These are phyloP conservation scores for Lentinula raphanica DNA, from an alignment of 768 basidiomycete species.

Conservation along the genomic window DNA sequence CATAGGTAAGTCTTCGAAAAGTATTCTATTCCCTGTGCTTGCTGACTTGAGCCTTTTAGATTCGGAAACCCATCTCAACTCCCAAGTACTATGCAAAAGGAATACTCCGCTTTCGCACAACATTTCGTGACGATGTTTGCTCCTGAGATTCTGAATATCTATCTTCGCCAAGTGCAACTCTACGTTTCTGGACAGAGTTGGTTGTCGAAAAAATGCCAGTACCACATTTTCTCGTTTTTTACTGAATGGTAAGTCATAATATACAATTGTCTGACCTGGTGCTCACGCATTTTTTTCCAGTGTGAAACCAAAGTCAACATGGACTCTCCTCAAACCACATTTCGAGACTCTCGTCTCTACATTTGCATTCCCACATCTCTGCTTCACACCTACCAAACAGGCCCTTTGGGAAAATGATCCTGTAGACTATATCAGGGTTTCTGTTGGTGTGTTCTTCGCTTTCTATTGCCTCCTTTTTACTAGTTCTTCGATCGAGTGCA, in stretches of 20 bases:
- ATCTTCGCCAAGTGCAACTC: slow-evolving; percentile 66
- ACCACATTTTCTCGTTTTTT: slow-evolving; percentile 80
- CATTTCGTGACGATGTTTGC: slow-evolving; percentile 77
- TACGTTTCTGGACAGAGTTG: slow-evolving; percentile 71
- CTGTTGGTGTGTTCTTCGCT: slow-evolving; percentile 50
- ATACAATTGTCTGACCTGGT: not conserved
- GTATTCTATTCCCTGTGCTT: not conserved
- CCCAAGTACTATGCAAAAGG: slow-evolving; percentile 61
- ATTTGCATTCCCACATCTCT: slow-evolving; percentile 84
- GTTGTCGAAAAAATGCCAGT: slow-evolving; percentile 80
- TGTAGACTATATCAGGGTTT: slow-evolving; percentile 72
- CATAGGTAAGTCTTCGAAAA: slow-evolving; percentile 49
- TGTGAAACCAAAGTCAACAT: slow-evolving; percentile 90
- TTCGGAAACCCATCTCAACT: slow-evolving; percentile 88
- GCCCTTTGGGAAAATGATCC: slow-evolving; percentile 79
- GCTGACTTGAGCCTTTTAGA: slow-evolving; percentile 26
- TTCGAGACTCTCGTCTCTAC: slow-evolving; percentile 69
- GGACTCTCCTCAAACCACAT: slow-evolving; percentile 83
- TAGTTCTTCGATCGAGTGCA: too few relatives aligned
- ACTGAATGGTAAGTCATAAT: slow-evolving; percentile 72
- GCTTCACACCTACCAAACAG: slow-evolving; percentile 63
- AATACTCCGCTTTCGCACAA: slow-evolving; percentile 67
- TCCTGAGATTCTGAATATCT: slow-evolving; percentile 81
- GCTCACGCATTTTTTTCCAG: slow-evolving; percentile 30
- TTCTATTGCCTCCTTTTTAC: not conserved